These are phyloP conservation scores for Cyclotella kingstonii DNA, from an alignment of 108 stramenopile genomes.

Conservation along the genomic window DNA sequence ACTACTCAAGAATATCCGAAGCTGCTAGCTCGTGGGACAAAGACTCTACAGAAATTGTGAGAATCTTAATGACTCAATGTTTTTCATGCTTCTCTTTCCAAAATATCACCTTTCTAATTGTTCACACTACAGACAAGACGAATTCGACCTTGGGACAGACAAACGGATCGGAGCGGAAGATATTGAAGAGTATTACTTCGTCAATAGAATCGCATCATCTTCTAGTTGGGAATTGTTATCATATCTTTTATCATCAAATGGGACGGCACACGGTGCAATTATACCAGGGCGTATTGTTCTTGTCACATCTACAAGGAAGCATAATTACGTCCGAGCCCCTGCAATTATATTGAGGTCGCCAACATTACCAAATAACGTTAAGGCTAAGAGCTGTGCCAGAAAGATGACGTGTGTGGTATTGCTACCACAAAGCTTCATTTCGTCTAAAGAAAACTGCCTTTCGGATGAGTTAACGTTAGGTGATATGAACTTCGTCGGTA, in stretches of 20 bases:
- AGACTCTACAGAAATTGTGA: constrained; percentile 65
- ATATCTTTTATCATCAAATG: constrained; percentile 45
- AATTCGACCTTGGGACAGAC: constrained; percentile 51
- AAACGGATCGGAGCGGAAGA: constrained; percentile 72
- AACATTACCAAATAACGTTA: constrained; percentile 1
- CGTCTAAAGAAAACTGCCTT: constrained; percentile 20
- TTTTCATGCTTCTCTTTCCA: background rate
- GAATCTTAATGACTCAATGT: background rate
- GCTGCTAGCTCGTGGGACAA: constrained; percentile 69
- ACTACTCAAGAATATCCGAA: constrained; percentile 89
- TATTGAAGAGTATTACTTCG: constrained; percentile 65
- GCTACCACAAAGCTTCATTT: constrained; percentile 58
- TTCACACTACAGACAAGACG: constrained; percentile 37
- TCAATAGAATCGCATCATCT: constrained; percentile 42
- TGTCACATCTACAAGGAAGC: constrained; percentile 64
- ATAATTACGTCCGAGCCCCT: constrained; percentile 62
- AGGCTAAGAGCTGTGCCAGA: constrained; percentile 4
- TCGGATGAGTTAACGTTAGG: constrained; percentile 32
- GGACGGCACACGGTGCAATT: constrained; percentile 46
- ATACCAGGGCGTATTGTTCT: constrained; percentile 62
- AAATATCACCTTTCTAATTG: background rate
- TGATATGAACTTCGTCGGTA: constrained; percentile 57
- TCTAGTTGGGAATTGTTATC: constrained; percentile 49
- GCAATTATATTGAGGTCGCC: constrained; percentile 62
- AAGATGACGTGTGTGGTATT: constrained; percentile 60